Evolutionary conservation across 805 yeast species (phyloP), one percentile per base, ranked within the genome.

Genomic region (Maudiozyma pseudohumilis): DNA sequence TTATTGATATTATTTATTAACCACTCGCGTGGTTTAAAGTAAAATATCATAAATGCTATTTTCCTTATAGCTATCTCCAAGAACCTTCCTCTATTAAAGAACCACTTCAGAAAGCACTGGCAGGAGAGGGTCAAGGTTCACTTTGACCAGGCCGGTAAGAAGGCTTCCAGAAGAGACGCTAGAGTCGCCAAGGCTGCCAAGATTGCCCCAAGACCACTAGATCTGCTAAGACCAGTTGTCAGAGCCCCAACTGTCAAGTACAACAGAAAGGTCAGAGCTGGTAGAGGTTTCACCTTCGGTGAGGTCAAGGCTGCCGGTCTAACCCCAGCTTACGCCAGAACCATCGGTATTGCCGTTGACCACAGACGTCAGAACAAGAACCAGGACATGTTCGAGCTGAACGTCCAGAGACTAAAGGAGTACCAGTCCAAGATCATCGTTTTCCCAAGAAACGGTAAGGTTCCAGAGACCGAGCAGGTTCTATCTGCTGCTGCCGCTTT

Each of bases 41-140:
- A 23, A 23, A 8, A 23, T 23, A 8, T 23, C 25, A 8, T 23
- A 23, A 9, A 11, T 17, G 20, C 29, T 30, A 31, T 32, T 36
- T 17, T 27, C 29, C 34, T 18, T 52, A 65, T 70, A 88, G 98
- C 97, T 73, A 87, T 92, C 80, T 73, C 92, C 62, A 89, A 92
- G 88, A 89, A 89, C 77, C 80, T 87, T 77, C 95, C 97, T 78
- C 76, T 89, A 76, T 83, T 85, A 80, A 86, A 85, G 82, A 89
- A 89, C 82, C 98, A 92, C 79, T 89, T 89, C 95, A 83, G 96
- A 80, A 89, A 89, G 85, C 89, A 89, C 95, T 92, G 98, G 98
- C 97, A 92, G 77, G 95, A 86, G 74, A 85, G 97, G 68, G 99
- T 92, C 79, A 85, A 77, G 70, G 96, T 86, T 64, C 98, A 94